Evolutionary conservation across 108 stramenopile species (phyloP).

Genomic region (Hondaea fermentalgiana): DNA sequence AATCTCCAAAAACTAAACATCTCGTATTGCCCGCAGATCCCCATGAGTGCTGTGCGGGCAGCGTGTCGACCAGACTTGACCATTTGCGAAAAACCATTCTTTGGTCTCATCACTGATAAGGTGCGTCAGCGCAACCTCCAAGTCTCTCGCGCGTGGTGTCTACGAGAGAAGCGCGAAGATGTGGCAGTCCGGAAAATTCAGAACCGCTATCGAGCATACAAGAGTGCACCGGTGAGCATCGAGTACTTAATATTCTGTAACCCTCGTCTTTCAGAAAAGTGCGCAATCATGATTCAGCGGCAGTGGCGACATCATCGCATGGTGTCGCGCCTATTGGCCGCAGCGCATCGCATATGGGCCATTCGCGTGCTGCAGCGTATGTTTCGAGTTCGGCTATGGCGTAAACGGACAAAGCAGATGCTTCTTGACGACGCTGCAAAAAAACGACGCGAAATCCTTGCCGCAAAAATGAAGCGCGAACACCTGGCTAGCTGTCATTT

Average conservation of each 20-base stretch:
- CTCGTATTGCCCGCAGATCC: background rate
- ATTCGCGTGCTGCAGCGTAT: background rate
- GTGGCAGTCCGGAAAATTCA: background rate
- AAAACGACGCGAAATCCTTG: background rate
- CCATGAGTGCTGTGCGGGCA: background rate
- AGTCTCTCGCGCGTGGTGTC: background rate
- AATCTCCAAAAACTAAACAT: background rate
- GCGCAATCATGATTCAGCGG: background rate
- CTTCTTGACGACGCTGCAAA: background rate
- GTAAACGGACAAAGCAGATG: background rate
- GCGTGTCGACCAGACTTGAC: background rate
- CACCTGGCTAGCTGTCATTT: background rate
- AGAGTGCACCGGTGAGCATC: background rate
- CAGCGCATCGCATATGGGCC: background rate
- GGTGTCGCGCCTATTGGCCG: background rate
- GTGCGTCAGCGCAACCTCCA: background rate
- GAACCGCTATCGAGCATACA: background rate
- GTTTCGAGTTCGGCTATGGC: background rate
- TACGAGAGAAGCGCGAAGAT: background rate
- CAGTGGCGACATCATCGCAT: background rate
- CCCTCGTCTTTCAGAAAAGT: background rate
- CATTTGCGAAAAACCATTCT: background rate
- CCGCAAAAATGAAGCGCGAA: background rate
- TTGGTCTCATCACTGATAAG: background rate
- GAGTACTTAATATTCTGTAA: background rate